phyloP scores from a whole-genome alignment of 306 rosid species.

The Casuarina equisetifolia region DNA sequence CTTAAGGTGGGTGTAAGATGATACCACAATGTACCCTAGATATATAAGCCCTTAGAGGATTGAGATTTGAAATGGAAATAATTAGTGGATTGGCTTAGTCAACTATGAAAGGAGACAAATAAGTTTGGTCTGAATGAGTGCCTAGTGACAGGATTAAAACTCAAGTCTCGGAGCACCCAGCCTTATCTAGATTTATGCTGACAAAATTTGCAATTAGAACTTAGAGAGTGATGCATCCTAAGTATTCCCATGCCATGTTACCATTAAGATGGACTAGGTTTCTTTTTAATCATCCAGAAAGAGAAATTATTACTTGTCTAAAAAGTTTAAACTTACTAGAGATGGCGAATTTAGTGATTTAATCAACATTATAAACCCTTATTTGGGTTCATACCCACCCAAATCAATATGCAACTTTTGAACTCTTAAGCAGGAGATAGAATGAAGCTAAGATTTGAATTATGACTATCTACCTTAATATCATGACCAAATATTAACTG shows the following conservation, averaged over 20 bases:
- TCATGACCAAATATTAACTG: no score
- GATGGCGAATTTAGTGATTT: no score
- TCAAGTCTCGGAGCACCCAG: neutral
- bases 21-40: neutral
- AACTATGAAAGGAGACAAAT: neutral
- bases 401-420: no score
- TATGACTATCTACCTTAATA: no score
- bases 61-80: neutral
- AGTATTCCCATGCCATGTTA: conserved; percentile 3
- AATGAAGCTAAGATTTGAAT: no score
- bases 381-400: no score
- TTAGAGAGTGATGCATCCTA: conserved; percentile 5
- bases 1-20: neutral
- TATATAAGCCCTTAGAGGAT: neutral
- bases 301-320: no score
- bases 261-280: neutral
- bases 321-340: no score
- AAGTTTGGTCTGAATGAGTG: neutral
- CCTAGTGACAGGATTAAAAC: neutral
- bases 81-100: conserved; percentile 5
- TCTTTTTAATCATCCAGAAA: conserved; percentile 3
- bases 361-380: no score
- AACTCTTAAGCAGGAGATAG: no score
- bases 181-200: neutral
- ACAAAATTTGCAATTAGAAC: neutral